These are phyloP conservation scores for Beauveria sp. DNA, from an alignment of 2,329 filamentous ascomycete species.

Conservation along the genomic window DNA sequence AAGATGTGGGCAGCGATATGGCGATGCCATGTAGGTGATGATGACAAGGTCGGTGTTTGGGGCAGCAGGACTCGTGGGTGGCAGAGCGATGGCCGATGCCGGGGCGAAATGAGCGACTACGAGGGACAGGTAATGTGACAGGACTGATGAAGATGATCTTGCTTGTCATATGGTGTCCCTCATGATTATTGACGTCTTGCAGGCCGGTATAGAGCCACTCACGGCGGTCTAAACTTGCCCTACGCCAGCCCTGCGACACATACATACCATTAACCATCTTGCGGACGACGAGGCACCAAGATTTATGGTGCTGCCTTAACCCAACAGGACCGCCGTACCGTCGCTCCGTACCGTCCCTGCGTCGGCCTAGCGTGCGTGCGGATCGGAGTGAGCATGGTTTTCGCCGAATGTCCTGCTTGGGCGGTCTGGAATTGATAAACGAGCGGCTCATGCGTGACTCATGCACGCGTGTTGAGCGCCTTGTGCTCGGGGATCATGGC, in stretches of 20 bases:
- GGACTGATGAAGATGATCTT: not conserved
- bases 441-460: slow-evolving; percentile 16
- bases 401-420: not conserved
- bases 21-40: not conserved
- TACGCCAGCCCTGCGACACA: not conserved
- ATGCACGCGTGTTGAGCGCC: slow-evolving; percentile 13
- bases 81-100: not conserved
- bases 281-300: not conserved
- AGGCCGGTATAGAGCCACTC: not conserved
- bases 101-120: not conserved
- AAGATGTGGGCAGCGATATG: not conserved
- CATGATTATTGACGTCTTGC: not conserved
- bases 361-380: slow-evolving; percentile 5
- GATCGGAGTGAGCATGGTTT: slow-evolving; percentile 9
- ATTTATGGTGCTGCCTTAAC: not conserved
- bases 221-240: not conserved
- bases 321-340: not conserved
- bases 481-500: slow-evolving; percentile 15
- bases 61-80: not conserved
- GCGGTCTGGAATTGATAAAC: slow-evolving; percentile 7
- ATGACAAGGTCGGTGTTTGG: not conserved
- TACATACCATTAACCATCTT: not conserved
- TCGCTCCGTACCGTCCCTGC: slow-evolving; percentile 9
- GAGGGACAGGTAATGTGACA: not conserved
- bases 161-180: not conserved